Evolutionary conservation across 805 yeast species (phyloP), one percentile per base, ranked within the genome.

Genomic region (Myxozyma neotropica): DNA sequence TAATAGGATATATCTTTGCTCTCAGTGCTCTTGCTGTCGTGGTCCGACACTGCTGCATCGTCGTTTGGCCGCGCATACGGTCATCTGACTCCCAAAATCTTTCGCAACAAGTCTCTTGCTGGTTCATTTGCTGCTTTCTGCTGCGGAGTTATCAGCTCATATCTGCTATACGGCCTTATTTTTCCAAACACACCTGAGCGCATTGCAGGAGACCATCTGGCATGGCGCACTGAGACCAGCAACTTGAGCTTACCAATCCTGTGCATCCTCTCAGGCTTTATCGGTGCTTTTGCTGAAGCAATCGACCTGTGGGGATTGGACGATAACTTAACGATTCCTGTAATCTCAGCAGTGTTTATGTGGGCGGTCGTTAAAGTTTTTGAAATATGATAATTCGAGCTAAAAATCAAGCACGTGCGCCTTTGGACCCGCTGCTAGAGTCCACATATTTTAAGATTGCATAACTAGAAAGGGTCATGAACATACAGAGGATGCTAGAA

Each of bases 41-140:
- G 98, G 98, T 91, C 96, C 4, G 99, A 94, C 71, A 90, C 98
- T 8, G 93, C 97, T 1, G 99, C 99, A 1, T 89, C 97, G 2
- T 89, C 97, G 0, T 75, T 92, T 70, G 99, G 99, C 40, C 81
- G 99, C 66, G 82, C 81, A 56, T 93, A 76, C 72, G 98, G 98
- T 7, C 81, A 87, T 68, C 80, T 86, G 64, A 89, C 97, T 6
- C 95, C 96, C 42, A 84, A 86, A 69, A 73, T 93, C 21, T 80
- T 87, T 5, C 78, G 81, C 62, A 83, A 83, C 63, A 94, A 94
- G 73, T 88, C 96, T 2, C 76, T 94, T 47, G 96, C 97, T 1
- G 99, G 99, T 0, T 86, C 94, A 1, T 53, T 85, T 24, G 98
- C 97, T 24, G 96, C 98, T 4, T 89, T 89, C 68, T 66, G 78